Evolutionary conservation across 2,329 filamentous ascomycete genomes (phyloP), one percentile per base, ranked within the genome.

Genomic region (Alternaria solani): DNA sequence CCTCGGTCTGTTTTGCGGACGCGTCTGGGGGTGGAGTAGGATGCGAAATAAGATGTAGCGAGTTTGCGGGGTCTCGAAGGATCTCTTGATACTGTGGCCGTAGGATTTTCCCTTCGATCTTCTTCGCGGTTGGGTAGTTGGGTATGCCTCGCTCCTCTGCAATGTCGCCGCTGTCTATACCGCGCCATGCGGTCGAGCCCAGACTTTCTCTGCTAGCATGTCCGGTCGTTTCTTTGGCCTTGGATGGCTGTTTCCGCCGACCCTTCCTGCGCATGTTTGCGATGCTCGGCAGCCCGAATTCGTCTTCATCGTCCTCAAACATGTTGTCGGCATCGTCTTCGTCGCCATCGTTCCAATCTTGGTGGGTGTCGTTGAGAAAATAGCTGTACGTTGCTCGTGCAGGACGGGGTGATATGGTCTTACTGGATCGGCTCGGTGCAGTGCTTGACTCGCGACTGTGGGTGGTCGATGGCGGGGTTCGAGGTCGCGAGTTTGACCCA

Each of bases 81-180:
- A 99, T 96, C 63, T 99, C 95, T 80, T 99, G 97, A 79, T 98
- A 99, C 78, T 99, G 95, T 52, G 95, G 95, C 64, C 95, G 88
- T 23, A 99, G 82, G 61, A 98, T 98, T 83, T 99, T 99, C 28
- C 93, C 94, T 76, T 97, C 94, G 63, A 87, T 89, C 79, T 94
- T 96, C 79, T 94, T 94, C 3, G 94, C 88, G 71, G 92, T 90
- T 28, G 94, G 94, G 73, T 98, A 98, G 63, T 88, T 89, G 14
- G 92, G 88, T 39, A 90, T 84, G 25, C 92, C 92, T 63, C 94
- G 87, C 80, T 97, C 94, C 72, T 96, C 91, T 18, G 94, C 93
- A 76, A 98, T 97, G 78, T 98, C 94, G 64, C 92, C 92, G 79
- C 94, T 97, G 79, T 96, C 90, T 67, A 78, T 76, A 26, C 92